phyloP scores from a whole-genome alignment of 176 grass and related monocot species.

The Oryza longistaminata region DNA sequence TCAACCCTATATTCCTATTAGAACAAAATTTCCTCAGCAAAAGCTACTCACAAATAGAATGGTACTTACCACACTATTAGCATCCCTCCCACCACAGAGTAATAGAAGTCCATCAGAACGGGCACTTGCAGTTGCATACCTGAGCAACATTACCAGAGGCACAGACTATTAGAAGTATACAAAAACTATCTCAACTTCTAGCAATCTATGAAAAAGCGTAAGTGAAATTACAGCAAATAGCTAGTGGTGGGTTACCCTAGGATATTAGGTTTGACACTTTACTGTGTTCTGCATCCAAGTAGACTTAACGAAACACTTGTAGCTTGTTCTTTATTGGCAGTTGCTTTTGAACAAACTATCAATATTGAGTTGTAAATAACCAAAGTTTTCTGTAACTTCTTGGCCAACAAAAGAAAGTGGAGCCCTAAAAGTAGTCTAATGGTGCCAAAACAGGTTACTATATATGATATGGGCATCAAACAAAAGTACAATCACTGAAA shows the following conservation, averaged over 20 bases:
- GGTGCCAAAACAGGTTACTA: not conserved
- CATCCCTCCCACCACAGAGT: slow-evolving; percentile 95
- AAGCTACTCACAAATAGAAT: slow-evolving; percentile 13
- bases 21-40: slow-evolving; percentile 5
- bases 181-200: slow-evolving; percentile 9
- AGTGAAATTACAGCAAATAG: slow-evolving; percentile 23
- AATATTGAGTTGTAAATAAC: not conserved
- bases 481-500: not conserved
- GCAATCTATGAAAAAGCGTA: not conserved
- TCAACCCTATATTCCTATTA: slow-evolving; percentile 5
- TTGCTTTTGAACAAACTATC: slow-evolving; percentile 7
- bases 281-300: not conserved
- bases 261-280: slow-evolving; percentile 14
- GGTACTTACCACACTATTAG: slow-evolving; percentile 91
- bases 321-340: not conserved
- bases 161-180: slow-evolving; percentile 14
- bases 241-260: not conserved
- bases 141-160: slow-evolving; percentile 40
- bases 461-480: not conserved
- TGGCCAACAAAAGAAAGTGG: not conserved
- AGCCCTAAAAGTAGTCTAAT: not conserved
- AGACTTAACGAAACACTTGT: slow-evolving; percentile 9
- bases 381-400: slow-evolving; percentile 5
- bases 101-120: slow-evolving; percentile 97
- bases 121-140: slow-evolving; percentile 98